A percentile compares a stretch with the other conserved stretches of the same genome.
Evolutionary conservation across 768 basidiomycete species (phyloP).

Genomic region (Lactifluus piperatus): DNA sequence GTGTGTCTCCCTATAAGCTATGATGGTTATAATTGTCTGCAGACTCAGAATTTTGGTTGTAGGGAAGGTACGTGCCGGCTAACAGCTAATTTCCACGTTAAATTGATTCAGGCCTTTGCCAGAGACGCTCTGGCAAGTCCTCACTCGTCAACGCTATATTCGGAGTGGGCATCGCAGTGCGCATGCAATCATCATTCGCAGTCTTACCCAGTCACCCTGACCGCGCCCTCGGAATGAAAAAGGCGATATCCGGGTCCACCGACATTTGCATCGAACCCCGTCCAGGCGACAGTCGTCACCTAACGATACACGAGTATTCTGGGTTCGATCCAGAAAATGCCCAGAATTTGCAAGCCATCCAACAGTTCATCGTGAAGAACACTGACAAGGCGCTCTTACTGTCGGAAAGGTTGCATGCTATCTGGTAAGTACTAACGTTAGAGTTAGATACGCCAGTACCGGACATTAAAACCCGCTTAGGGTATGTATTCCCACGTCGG

Average conservation of each 20-base stretch:
- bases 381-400: not conserved
- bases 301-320: not conserved
- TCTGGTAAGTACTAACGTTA: not conserved
- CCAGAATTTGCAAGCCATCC: not conserved
- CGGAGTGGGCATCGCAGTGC: not conserved
- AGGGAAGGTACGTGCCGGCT: not conserved
- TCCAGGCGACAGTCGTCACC: not conserved
- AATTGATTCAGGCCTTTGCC: not conserved
- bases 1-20: not conserved
- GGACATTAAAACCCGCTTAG: not conserved
- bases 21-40: not conserved
- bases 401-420: not conserved
- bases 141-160: not conserved
- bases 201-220: not conserved
- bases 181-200: not conserved
- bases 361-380: not conserved
- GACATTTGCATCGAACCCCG: not conserved
- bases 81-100: no score
- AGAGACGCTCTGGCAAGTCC: slow-evolving; percentile 2
- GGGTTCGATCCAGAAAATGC: not conserved
- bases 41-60: slow-evolving; percentile 1
- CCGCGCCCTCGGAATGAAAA: not conserved
- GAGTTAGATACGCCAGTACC: not conserved
- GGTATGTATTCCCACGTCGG: slow-evolving; percentile 1
- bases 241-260: not conserved